Conservation (phyloP, 2,329 filamentous ascomycete genomes). For the Penicillium freii region DNA sequence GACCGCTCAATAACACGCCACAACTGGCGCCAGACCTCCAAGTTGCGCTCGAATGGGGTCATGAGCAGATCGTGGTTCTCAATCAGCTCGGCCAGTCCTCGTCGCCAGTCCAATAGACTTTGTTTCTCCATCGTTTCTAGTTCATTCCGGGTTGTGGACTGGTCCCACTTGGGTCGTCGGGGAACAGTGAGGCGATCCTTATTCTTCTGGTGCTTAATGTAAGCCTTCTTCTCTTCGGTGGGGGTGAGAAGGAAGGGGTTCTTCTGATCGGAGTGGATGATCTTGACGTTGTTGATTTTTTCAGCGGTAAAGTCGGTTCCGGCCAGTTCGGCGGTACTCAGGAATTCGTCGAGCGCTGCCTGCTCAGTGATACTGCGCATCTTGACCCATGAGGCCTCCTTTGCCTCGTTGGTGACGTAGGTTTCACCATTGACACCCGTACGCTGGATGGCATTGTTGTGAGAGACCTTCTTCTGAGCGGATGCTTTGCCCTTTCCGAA, state of each 20-base stretch:
- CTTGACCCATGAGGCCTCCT: conserved; percentile 96
- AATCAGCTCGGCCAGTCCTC: conserved; percentile 86
- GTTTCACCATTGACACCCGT: conserved; percentile 74
- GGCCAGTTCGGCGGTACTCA: conserved; percentile 93
- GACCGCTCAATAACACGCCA: conserved; percentile 98
- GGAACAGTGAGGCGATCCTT: conserved; percentile 80
- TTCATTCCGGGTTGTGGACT: conserved; percentile 76
- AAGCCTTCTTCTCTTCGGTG: conserved; percentile 73
- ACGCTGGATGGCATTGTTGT: conserved; percentile 65
- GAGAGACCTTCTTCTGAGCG: conserved; percentile 71
- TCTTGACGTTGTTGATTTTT: conserved; percentile 98
- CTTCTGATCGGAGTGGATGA: conserved; percentile 93
- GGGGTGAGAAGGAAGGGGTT: conserved; percentile 90
- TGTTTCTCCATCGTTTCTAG: conserved; percentile 77
- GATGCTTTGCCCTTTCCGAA: conserved; percentile 89
- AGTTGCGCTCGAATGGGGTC: conserved; percentile 95
- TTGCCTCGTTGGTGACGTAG: conserved; percentile 85
- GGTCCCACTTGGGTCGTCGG: conserved; percentile 83
- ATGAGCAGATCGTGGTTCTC: conserved; percentile 92
- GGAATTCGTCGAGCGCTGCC: conserved; percentile 91
- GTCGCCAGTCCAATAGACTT: conserved; percentile 80
- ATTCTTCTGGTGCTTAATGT: conserved; percentile 81
- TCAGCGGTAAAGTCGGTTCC: conserved; percentile 98
- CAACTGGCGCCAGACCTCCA: conserved; percentile 96
- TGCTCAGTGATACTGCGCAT: conserved; percentile 99